Percentiles rank a stretch among this genome's conserved stretches.
phyloP scores from a whole-genome alignment of 2,329 filamentous ascomycete genomes.

The Aspergillus brasiliensis region DNA sequence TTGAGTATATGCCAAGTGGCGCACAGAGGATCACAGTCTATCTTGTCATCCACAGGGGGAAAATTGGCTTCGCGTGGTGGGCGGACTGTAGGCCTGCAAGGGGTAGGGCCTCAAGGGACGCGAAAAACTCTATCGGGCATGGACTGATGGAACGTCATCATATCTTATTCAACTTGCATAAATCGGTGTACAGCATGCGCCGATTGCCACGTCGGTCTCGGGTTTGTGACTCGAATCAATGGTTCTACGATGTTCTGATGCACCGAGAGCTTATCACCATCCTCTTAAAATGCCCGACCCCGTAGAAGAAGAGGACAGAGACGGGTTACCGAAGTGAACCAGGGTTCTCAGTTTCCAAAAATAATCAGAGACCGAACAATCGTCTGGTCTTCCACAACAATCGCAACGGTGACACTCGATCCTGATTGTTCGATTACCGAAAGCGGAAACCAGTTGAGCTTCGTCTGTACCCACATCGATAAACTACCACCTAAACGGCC shows the following conservation, averaged over 20 bases:
- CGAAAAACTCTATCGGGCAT: not conserved
- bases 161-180: not conserved
- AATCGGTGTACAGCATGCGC: not conserved
- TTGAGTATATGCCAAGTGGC: not conserved
- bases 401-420: conserved; percentile 15
- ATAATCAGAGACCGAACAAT: not conserved
- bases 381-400: not conserved
- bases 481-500: not conserved
- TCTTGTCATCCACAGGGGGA: not conserved
- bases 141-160: not conserved
- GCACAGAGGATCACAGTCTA: not conserved
- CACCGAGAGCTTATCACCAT: not conserved
- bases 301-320: not conserved
- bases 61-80: conserved; percentile 2
- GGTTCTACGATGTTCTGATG: not conserved
- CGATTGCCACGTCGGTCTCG: not conserved
- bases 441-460: conserved; percentile 21
- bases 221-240: not conserved
- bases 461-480: conserved; percentile 9
- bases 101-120: not conserved
- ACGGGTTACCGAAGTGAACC: not conserved
- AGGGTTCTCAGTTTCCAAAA: not conserved
- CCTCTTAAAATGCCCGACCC: not conserved
- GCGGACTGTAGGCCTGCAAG: conserved; percentile 11
- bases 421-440: conserved; percentile 16